Base-by-base conservation (phyloP, 148 eudicot species). In the Rhododendron henanense region DNA sequence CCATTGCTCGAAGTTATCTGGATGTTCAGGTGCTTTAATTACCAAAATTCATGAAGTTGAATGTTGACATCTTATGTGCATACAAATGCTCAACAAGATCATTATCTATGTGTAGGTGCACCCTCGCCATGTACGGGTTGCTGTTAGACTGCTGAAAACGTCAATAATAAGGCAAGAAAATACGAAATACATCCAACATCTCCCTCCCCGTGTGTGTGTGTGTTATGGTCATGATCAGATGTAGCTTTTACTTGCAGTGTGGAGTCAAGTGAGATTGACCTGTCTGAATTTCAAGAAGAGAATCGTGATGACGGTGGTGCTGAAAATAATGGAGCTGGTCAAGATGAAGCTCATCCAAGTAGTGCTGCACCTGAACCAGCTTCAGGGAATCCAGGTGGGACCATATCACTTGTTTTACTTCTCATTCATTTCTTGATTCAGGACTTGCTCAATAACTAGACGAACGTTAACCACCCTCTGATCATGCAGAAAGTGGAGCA, bases 191-290 rank as follows among this genome's bases (percentile, higher is more conserved):
- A 10, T 63, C 78, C 41, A 31, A 23, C 78, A 13, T 18, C 76
- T 73, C 39, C 61, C 57, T 23, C 59, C 23, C 81, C 45, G 8
- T 78, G 10, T 33, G 37, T 33, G 45, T 41, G 45, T 35, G 37
- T 35, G 59, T 39, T 19, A 31, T 50, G 74, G 35, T 13, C 10
- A 81, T 37, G 73, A 37, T 78, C 5, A 39, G 57, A 79, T 80
- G 39, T 80, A 82, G 23, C 75, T 87, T 69, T 88, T 45, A 63
- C 37, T 39, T 94, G 91, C 96, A 97, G 99, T 87, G 99, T 97
- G 88, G 99, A 97, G 87, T 94, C 99, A 31, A 92, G 93, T 59
- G 98, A 94, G 88, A 95, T 97, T 86, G 99, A 97, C 89, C 90
- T 97, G 75, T 95, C 99, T 0, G 98, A 95, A 92, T 97, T 97